Evolutionary conservation across 1,284 basidiomycete genomes (phyloP).

Genomic region (Athelia sp.): DNA sequence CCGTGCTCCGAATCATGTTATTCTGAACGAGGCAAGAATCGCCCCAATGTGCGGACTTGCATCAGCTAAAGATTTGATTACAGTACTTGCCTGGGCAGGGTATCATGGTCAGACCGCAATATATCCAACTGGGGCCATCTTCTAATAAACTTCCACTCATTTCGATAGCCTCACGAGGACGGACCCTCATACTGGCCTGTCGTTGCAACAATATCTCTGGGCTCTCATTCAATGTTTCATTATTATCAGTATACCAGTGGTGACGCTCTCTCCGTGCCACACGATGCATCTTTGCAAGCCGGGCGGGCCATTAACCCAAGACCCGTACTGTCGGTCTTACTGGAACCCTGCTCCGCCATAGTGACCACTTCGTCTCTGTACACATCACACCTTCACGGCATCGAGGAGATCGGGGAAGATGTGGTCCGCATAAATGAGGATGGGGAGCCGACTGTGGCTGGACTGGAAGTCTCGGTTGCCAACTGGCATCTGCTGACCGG

Average conservation of each 20-base stretch:
- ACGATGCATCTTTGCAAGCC: slow-evolving; percentile 10
- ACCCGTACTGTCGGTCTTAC: slow-evolving; percentile 69
- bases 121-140: slow-evolving; percentile 2
- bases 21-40: slow-evolving; percentile 69
- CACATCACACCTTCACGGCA: slow-evolving; percentile 70
- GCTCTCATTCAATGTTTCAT: slow-evolving; percentile 81
- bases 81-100: slow-evolving; percentile 88
- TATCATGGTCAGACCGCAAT: slow-evolving; percentile 64
- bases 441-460: slow-evolving; percentile 15
- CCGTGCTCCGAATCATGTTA: slow-evolving; percentile 76
- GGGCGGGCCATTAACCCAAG: slow-evolving; percentile 50
- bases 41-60: slow-evolving; percentile 3
- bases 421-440: slow-evolving; percentile 22
- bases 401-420: slow-evolving; percentile 52
- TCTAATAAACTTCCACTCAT: slow-evolving; percentile 5
- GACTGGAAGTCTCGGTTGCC: slow-evolving; percentile 37
- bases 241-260: slow-evolving; percentile 66
- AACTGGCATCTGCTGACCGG: slow-evolving; percentile 50
- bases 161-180: slow-evolving; percentile 83
- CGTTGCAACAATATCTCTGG: slow-evolving; percentile 87
- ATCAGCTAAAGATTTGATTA: slow-evolving; percentile 6
- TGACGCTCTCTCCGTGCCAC: slow-evolving; percentile 3
- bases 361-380: slow-evolving; percentile 73
- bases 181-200: slow-evolving; percentile 85
- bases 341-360: slow-evolving; percentile 79